Evolutionary conservation across 2,329 filamentous ascomycete genomes (phyloP).

Genomic region (Phaeosphaeria sp.): DNA sequence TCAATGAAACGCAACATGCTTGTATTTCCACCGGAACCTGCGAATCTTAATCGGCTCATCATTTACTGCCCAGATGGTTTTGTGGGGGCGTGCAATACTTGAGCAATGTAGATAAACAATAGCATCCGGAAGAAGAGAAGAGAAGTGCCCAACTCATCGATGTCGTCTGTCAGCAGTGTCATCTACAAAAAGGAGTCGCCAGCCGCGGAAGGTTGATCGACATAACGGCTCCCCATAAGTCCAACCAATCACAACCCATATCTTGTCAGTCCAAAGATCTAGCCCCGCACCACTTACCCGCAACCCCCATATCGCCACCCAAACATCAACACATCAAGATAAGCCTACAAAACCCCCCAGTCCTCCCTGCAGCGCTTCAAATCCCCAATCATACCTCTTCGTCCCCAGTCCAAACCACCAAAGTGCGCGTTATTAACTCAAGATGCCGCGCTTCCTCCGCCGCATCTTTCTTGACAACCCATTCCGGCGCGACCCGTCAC

Average conservation of each 20-base stretch:
- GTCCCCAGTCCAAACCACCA: no score
- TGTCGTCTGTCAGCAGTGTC: background rate
- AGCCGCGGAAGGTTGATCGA: background rate
- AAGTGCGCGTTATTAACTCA: no score
- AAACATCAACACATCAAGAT: slow-evolving; percentile 11
- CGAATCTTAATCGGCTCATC: background rate
- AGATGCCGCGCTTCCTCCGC: slow-evolving; percentile 30
- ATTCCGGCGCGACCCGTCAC: slow-evolving; percentile 20
- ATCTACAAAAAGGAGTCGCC: background rate
- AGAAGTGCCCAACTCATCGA: background rate
- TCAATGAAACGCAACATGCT: no score
- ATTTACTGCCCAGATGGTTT: no score
- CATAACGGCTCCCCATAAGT: background rate
- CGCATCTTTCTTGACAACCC: slow-evolving; percentile 30
- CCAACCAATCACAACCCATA: slow-evolving; percentile 11
- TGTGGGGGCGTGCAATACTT: no score
- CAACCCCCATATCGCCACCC: slow-evolving; percentile 11
- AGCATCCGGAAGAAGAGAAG: background rate
- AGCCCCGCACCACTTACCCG: slow-evolving; percentile 15
- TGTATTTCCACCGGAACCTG: no score
- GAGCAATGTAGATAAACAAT: no score
- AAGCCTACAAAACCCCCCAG: slow-evolving; percentile 9
- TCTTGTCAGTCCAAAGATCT: slow-evolving; percentile 1
- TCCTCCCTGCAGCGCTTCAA: slow-evolving; percentile 1
- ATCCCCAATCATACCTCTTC: background rate